Percentiles rank a stretch among this genome's conserved stretches.
These are phyloP conservation scores for Rhynchospora pubera DNA, from an alignment of 176 grass and related monocot species.

Conservation along the genomic window DNA sequence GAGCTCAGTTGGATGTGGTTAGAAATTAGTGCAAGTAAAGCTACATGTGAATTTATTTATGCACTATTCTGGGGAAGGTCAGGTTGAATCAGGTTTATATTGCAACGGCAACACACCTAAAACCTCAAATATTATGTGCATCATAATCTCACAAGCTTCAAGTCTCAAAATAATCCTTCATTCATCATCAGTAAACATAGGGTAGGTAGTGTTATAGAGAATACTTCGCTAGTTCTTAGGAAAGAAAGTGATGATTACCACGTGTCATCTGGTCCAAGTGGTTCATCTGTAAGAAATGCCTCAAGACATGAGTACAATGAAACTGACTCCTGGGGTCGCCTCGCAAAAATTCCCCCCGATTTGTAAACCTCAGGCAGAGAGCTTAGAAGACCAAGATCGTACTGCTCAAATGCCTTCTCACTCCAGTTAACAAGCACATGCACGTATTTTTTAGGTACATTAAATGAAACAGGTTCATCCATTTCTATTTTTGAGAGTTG, in stretches of 20 bases:
- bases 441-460: conserved; percentile 36
- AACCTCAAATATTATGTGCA: background rate
- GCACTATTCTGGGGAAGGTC: background rate
- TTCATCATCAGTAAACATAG: background rate
- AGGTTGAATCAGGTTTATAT: background rate
- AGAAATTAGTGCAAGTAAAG: background rate
- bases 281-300: conserved; percentile 84
- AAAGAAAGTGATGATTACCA: conserved; percentile 39
- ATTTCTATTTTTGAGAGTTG: conserved; percentile 55
- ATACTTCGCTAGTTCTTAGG: background rate
- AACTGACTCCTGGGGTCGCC: conserved; percentile 56
- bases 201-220: background rate
- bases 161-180: background rate
- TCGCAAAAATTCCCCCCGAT: conserved; percentile 36
- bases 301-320: conserved; percentile 92
- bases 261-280: conserved; percentile 86
- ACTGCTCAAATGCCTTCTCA: conserved; percentile 42
- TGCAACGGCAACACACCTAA: background rate
- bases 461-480: conserved; percentile 40
- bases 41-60: background rate
- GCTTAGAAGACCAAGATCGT: conserved; percentile 45
- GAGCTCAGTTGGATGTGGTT: background rate
- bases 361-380: conserved; percentile 76
- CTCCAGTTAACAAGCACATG: conserved; percentile 66
- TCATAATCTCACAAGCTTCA: background rate